phyloP scores from a whole-genome alignment of 345 rosid genomes.

The Draba incana region DNA sequence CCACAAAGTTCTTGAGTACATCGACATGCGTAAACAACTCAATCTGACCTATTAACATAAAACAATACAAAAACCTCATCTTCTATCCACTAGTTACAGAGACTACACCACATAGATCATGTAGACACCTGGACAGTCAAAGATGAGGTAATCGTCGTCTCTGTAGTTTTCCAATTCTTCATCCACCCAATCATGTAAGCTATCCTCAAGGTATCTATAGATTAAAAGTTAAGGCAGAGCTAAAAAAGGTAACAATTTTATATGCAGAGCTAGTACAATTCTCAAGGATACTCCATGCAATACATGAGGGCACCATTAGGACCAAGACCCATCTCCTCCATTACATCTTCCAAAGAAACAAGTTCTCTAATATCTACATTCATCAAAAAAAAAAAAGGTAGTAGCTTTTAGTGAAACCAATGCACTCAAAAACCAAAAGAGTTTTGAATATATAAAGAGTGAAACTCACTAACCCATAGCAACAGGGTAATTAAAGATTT shows the following conservation, averaged over 20 bases:
- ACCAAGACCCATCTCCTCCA: constrained; percentile 89
- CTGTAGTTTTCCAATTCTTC: constrained; percentile 86
- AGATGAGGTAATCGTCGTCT: constrained; percentile 88
- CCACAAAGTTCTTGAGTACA: constrained; percentile 86
- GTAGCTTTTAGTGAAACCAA: constrained; percentile 9
- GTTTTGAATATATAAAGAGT: background rate
- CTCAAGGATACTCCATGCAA: constrained; percentile 96
- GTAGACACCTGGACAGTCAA: constrained; percentile 89
- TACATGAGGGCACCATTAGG: constrained; percentile 91
- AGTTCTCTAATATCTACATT: constrained; percentile 86
- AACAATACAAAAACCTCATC: background rate
- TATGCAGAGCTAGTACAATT: background rate
- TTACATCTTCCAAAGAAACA: constrained; percentile 85
- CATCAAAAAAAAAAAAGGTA: background rate
- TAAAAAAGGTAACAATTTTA: background rate
- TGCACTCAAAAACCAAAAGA: background rate
- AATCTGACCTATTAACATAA: constrained; percentile 67
- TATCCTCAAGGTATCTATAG: constrained; percentile 76
- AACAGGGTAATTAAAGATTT: constrained; percentile 84
- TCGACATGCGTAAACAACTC: constrained; percentile 91
- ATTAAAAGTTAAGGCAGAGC: constrained; percentile 50
- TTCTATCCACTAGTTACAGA: background rate
- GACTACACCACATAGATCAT: background rate
- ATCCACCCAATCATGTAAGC: constrained; percentile 78
- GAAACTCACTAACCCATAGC: constrained; percentile 66